Evolutionary conservation across 345 rosid genomes (phyloP).

Genomic region (Bretschneidera sinensis): DNA sequence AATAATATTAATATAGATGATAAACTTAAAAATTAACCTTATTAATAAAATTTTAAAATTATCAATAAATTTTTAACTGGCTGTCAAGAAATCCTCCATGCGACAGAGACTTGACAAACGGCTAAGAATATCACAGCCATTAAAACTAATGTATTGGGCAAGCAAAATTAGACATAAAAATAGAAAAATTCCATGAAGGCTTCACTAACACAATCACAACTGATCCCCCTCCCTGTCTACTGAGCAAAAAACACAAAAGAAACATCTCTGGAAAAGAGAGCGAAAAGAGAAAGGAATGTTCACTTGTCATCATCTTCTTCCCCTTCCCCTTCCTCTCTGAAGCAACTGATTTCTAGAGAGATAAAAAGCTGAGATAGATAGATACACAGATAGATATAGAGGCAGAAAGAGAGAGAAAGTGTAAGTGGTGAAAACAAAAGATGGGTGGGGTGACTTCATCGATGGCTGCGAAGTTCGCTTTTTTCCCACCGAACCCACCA

Average conservation of each 20-base stretch:
- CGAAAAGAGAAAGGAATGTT: constrained; percentile 21
- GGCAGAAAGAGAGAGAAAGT: constrained; percentile 5
- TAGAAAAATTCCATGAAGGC: too few relatives aligned
- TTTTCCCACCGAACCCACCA: constrained; percentile 92
- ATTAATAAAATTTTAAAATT: too few relatives aligned
- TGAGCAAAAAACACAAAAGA: constrained; percentile 7
- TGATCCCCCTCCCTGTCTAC: too few relatives aligned
- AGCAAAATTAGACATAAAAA: not conserved
- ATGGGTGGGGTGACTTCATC: constrained; percentile 97
- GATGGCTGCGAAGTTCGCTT: constrained; percentile 94
- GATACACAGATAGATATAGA: too few relatives aligned
- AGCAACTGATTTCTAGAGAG: constrained; percentile 1
- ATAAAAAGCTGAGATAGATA: too few relatives aligned
- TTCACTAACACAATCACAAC: not conserved
- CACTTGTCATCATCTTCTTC: constrained; percentile 15
- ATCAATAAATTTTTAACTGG: too few relatives aligned
- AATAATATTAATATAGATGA: too few relatives aligned
- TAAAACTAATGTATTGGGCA: not conserved
- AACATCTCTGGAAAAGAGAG: not conserved
- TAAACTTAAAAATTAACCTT: too few relatives aligned
- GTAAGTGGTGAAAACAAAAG: constrained; percentile 9
- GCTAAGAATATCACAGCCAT: not conserved
- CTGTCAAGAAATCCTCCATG: too few relatives aligned
- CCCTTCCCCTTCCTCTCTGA: constrained; percentile 12
- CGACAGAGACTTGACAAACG: not conserved